These are phyloP conservation scores for Cupressus sempervirens DNA, from an alignment of 75 land plant species.

Conservation along the genomic window DNA sequence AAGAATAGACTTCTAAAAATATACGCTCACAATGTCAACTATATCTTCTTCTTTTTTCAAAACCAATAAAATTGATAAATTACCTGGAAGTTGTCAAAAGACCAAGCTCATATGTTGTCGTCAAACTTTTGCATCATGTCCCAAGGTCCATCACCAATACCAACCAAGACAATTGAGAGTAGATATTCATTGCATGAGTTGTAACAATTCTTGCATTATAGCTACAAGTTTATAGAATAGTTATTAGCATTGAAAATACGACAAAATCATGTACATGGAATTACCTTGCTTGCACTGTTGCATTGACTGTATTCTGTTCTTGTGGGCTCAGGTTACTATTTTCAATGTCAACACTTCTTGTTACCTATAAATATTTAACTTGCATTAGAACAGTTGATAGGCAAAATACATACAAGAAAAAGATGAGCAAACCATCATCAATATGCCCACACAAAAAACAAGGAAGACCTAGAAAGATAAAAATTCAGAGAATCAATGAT, in stretches of 20 bases:
- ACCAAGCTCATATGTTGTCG: constrained; percentile 66
- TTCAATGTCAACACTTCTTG: constrained; percentile 65
- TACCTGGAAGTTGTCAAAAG: constrained; percentile 90
- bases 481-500: not conserved
- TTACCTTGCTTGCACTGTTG: constrained; percentile 75
- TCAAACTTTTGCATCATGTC: constrained; percentile 75
- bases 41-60: not conserved
- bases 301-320: constrained; percentile 56
- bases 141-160: constrained; percentile 90
- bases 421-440: not conserved
- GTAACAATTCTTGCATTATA: not conserved
- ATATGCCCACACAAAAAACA: not conserved
- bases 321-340: constrained; percentile 59
- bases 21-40: not conserved
- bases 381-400: not conserved
- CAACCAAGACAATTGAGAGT: constrained; percentile 75
- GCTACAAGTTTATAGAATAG: not conserved
- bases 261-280: not conserved
- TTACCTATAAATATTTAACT: constrained; percentile 41
- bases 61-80: not conserved
- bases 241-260: not conserved
- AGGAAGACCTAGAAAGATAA: not conserved
- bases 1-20: not conserved
- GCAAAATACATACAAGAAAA: not conserved
- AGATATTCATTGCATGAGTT: constrained; percentile 47